phyloP scores from a whole-genome alignment of 2,329 filamentous ascomycete species.

The Magnaporthiopsis incrustans region DNA sequence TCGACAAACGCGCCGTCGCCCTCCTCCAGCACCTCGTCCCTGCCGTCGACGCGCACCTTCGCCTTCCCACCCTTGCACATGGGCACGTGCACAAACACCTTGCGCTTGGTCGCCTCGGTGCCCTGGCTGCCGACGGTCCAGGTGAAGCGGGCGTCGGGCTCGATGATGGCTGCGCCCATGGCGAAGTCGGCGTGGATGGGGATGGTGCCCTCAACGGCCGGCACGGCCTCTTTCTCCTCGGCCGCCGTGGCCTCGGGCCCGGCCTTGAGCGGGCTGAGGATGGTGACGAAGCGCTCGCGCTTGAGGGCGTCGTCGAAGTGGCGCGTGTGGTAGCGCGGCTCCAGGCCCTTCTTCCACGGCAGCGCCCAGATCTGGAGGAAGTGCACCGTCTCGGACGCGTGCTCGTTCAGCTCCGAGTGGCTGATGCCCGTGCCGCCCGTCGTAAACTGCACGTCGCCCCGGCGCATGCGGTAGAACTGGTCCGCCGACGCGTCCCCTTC shows the following conservation, averaged over 20 bases:
- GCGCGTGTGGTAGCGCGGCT: conserved; percentile 68
- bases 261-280: conserved; percentile 66
- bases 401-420: conserved; percentile 77
- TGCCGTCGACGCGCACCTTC: conserved; percentile 59
- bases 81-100: conserved; percentile 73
- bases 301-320: conserved; percentile 68
- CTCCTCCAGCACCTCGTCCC: conserved; percentile 61
- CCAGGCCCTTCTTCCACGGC: conserved; percentile 65
- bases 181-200: conserved; percentile 78
- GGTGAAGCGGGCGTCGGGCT: conserved; percentile 52
- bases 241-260: conserved; percentile 53
- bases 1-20: conserved; percentile 78
- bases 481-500: conserved; percentile 50
- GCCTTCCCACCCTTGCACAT: conserved; percentile 72
- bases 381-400: conserved; percentile 61
- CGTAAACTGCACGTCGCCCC: conserved; percentile 85
- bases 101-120: conserved; percentile 47
- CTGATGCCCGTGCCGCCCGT: conserved; percentile 76
- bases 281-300: conserved; percentile 60
- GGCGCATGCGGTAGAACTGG: conserved; percentile 61
- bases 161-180: conserved; percentile 72
- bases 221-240: conserved; percentile 57
- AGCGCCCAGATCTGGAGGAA: conserved; percentile 87
- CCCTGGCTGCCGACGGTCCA: conserved; percentile 62
- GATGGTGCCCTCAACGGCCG: conserved; percentile 58